A percentile compares a stretch with the other conserved stretches of the same genome.
Conservation (phyloP, 305 asterid genomes). For the Stenogyne calaminthoides region DNA sequence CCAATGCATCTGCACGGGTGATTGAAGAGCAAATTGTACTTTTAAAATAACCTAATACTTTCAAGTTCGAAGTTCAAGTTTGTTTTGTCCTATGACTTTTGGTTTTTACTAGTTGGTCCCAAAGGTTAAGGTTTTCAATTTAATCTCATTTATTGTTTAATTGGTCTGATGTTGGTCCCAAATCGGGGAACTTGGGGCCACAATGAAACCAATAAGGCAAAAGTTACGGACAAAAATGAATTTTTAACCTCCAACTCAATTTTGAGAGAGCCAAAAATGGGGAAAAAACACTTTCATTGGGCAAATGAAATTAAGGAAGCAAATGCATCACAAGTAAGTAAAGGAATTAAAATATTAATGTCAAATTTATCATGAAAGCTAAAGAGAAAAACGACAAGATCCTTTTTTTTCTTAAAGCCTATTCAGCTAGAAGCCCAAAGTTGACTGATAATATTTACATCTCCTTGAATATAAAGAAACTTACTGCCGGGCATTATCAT, state of each 20-base stretch:
- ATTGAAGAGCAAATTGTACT: neutral
- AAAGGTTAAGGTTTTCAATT: too few species aligned
- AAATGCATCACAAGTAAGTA: neutral
- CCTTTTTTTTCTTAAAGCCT: neutral
- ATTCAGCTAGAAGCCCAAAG: neutral
- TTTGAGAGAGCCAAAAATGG: neutral
- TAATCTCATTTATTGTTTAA: too few species aligned
- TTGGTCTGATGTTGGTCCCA: too few species aligned
- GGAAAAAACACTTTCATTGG: neutral
- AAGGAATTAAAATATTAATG: neutral
- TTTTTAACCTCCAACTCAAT: neutral
- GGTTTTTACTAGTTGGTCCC: too few species aligned
- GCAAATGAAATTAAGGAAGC: neutral
- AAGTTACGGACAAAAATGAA: too few species aligned
- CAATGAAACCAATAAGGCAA: too few species aligned
- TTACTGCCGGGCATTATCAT: neutral
- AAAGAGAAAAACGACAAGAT: neutral
- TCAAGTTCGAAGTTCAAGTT: too few species aligned
- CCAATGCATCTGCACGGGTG: slow-evolving; percentile 71
- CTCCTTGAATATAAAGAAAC: neutral
- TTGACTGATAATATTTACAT: neutral
- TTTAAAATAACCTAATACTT: neutral
- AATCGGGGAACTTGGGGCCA: too few species aligned
- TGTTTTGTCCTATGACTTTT: too few species aligned
- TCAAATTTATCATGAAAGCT: neutral